These are phyloP conservation scores for Aristolochia contorta DNA, from an alignment of 164 flowering plant genomes.

Conservation along the genomic window DNA sequence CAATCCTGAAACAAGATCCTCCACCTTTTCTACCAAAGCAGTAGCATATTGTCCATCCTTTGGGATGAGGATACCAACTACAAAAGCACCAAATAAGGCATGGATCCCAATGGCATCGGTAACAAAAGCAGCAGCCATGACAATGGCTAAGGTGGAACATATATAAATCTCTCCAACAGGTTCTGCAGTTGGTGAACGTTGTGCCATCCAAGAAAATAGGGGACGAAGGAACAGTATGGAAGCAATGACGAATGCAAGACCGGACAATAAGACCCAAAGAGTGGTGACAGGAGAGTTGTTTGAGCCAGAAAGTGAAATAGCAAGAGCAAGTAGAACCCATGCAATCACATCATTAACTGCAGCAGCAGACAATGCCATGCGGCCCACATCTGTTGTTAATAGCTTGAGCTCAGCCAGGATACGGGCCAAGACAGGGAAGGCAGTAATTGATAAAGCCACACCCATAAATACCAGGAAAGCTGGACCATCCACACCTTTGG, in stretches of 20 bases:
- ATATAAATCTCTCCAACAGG: conserved; percentile 55
- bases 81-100: conserved; percentile 77
- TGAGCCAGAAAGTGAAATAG: conserved; percentile 56
- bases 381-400: conserved; percentile 70
- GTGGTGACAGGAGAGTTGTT: conserved; percentile 37
- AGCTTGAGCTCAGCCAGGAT: conserved; percentile 77
- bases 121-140: conserved; percentile 54
- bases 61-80: conserved; percentile 61
- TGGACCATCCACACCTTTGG: conserved; percentile 31
- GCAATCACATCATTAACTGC: conserved; percentile 79
- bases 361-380: conserved; percentile 87
- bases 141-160: conserved; percentile 43
- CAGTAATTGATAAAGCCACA: conserved; percentile 76
- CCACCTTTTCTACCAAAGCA: conserved; percentile 64
- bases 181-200: conserved; percentile 49
- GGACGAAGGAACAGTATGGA: conserved; percentile 27
- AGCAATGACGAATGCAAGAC: conserved; percentile 29
- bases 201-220: conserved; percentile 42
- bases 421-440: conserved; percentile 81
- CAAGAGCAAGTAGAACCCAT: conserved; percentile 77
- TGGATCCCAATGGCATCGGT: conserved; percentile 80
- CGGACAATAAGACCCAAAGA: conserved; percentile 54
- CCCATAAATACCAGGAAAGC: conserved; percentile 78
- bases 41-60: conserved; percentile 66
- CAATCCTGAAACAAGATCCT: conserved; percentile 77